Conservation (phyloP, 73 alveolate genomes). For the Halteria grandinella region DNA sequence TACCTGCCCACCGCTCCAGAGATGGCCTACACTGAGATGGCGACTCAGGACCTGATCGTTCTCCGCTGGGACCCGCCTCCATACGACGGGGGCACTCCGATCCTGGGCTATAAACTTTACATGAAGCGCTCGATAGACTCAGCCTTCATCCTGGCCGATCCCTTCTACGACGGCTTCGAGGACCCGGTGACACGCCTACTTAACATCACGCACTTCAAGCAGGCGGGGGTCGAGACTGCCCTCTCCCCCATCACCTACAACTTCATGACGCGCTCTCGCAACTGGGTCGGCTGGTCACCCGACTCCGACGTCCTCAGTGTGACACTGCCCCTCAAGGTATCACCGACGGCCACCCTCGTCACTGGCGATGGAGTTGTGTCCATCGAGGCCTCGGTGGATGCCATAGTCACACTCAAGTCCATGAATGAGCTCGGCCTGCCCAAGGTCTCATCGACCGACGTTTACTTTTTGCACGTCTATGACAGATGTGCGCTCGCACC, state of each 20-base stretch:
- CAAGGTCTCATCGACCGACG: conserved; percentile 21
- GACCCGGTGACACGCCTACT: conserved; percentile 57
- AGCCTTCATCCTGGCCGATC: conserved; percentile 52
- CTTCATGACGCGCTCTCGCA: conserved; percentile 65
- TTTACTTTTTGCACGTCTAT: neutral
- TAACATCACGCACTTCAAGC: conserved; percentile 45
- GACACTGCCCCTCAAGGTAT: conserved; percentile 24
- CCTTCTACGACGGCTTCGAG: conserved; percentile 69
- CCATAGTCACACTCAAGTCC: conserved; percentile 3
- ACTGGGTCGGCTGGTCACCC: conserved; percentile 68
- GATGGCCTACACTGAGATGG: conserved; percentile 42
- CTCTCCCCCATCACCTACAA: conserved; percentile 63
- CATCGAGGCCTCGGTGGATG: conserved; percentile 58
- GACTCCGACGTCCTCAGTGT: conserved; percentile 56
- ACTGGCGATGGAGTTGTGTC: conserved; percentile 68
- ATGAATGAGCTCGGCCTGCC: conserved; percentile 35
- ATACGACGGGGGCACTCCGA: conserved; percentile 79
- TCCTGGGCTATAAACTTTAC: conserved; percentile 71
- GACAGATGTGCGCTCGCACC: conserved; percentile 12
- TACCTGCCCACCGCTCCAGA: conserved; percentile 56
- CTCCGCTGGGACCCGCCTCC: conserved; percentile 77
- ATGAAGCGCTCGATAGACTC: conserved; percentile 58
- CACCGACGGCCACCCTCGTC: conserved; percentile 2
- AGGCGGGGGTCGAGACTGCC: conserved; percentile 57
- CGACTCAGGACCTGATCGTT: conserved; percentile 62